These are phyloP conservation scores for Phanerochaete sordida DNA, from an alignment of 768 basidiomycete genomes.

Conservation along the genomic window DNA sequence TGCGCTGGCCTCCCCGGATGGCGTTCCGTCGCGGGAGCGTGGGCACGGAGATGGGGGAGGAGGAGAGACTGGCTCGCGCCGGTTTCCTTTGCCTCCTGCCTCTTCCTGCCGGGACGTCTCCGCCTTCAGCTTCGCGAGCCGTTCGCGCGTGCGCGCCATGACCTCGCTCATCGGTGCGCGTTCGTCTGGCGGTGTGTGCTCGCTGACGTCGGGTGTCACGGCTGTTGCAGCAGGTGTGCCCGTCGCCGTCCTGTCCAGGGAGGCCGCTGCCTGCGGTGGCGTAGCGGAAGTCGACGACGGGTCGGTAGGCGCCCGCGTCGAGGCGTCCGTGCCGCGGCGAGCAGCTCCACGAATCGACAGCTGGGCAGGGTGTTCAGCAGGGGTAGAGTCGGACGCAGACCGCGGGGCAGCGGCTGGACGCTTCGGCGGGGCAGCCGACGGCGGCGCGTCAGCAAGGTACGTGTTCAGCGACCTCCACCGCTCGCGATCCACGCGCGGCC, in stretches of 20 bases:
- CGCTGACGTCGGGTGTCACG: not conserved
- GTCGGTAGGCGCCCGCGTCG: not conserved
- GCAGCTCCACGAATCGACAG: conserved; percentile 8
- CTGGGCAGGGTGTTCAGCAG: not conserved
- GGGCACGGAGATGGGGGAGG: not conserved
- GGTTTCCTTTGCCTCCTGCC: not conserved
- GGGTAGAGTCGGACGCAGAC: not conserved
- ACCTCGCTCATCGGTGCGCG: conserved; percentile 1
- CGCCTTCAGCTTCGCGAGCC: conserved; percentile 9
- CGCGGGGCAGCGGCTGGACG: not conserved
- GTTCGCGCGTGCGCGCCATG: conserved; percentile 11
- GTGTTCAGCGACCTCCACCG: conserved; percentile 7
- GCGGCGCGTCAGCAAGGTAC: conserved; percentile 1
- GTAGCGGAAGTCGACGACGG: not conserved
- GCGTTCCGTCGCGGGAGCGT: not conserved
- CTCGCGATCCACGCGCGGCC: not conserved
- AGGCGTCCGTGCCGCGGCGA: not conserved
- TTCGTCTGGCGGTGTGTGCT: not conserved
- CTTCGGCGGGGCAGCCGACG: not conserved
- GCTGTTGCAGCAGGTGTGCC: conserved; percentile 6
- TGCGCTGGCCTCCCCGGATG: not conserved
- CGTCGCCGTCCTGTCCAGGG: not conserved
- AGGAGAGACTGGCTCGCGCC: not conserved
- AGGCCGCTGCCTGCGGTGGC: not conserved
- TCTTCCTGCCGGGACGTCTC: not conserved